These are phyloP conservation scores for Colletotrichum abscissum DNA, from an alignment of 2,329 filamentous ascomycete species.

Conservation along the genomic window DNA sequence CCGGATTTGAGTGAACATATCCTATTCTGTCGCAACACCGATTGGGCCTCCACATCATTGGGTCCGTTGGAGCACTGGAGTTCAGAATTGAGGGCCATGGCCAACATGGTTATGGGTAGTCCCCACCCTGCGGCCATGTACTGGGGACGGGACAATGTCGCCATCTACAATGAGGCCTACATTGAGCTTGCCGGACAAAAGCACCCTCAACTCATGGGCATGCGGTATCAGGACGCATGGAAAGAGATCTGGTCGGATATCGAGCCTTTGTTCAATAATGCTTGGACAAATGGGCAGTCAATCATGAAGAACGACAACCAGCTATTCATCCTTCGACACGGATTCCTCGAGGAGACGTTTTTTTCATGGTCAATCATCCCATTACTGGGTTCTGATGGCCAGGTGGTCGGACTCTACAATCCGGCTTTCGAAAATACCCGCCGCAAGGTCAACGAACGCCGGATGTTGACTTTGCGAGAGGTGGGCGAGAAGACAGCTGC, in stretches of 20 bases:
- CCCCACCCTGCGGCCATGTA: constrained; percentile 83
- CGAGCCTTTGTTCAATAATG: constrained; percentile 74
- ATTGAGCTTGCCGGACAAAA: constrained; percentile 79
- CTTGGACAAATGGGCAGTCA: constrained; percentile 77
- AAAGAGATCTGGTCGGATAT: constrained; percentile 80
- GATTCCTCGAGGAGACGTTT: constrained; percentile 81
- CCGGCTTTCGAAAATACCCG: constrained; percentile 85
- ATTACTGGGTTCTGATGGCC: constrained; percentile 78
- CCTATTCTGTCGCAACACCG: constrained; percentile 75
- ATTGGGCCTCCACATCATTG: constrained; percentile 79
- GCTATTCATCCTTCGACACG: constrained; percentile 76
- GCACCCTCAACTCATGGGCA: constrained; percentile 81
- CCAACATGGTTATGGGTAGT: constrained; percentile 84
- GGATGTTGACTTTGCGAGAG: constrained; percentile 83
- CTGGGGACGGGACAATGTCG: constrained; percentile 77
- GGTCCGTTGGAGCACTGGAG: constrained; percentile 82
- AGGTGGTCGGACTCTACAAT: constrained; percentile 82
- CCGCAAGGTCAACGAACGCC: constrained; percentile 80
- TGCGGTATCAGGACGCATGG: constrained; percentile 76
- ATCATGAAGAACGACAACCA: constrained; percentile 88
- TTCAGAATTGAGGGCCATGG: constrained; percentile 79
- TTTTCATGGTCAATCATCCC: constrained; percentile 88
- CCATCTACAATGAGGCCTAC: constrained; percentile 81
- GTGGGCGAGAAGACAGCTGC: constrained; percentile 80
- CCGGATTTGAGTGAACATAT: constrained; percentile 76